Evolutionary conservation across 768 basidiomycete species (phyloP), one percentile per base, ranked within the genome.

Genomic region (Clavulina sp.): DNA sequence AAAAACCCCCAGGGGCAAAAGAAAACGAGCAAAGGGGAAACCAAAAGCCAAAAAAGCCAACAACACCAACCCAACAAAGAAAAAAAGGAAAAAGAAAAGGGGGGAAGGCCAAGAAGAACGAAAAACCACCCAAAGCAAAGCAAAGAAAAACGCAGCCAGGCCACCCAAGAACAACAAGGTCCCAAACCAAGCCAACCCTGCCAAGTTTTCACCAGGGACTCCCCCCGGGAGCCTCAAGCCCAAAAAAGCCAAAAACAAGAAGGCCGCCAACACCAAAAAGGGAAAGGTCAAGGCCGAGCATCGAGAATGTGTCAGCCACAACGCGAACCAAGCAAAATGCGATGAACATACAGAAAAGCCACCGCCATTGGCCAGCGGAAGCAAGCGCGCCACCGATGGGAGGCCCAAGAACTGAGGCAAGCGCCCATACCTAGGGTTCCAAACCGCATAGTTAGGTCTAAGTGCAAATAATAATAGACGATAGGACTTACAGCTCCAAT

Each of bases 101-200:
- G 16, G 54, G 55, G 0, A 68, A 70, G 3, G 56, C 50, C 74
- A 74, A 75, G 0, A 67, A 54, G 49, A 63, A 70, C 2, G 57
- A 55, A 4, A 65, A 59, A 4, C 74, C 74, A 2, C 68, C 74
- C 71, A 4, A 70, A 66, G 46, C 70, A 52, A 13, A 60, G 67
- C 31, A 69, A 57, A 5, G 61, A 58, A 23, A 9, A 38, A 68
- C 69, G 4, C 69, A 67, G 21, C 70, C 70, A 36, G 62, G 65
- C 43, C 61, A 56, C 9, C 54, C 60, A 44, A 59, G 44, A 38
- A 62, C 57, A n/a, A 63, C 21, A 28, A 60, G 36, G 50, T 61
- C 61, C 16, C 61, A 62, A 68, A 65, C 63, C 62, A 65, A 65
- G 51, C 72, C 69, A 52, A 72, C 62, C 7, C 64, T 61, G 1